phyloP scores from a whole-genome alignment of 73 alveolate genomes.

The Diophrys appendiculata region DNA sequence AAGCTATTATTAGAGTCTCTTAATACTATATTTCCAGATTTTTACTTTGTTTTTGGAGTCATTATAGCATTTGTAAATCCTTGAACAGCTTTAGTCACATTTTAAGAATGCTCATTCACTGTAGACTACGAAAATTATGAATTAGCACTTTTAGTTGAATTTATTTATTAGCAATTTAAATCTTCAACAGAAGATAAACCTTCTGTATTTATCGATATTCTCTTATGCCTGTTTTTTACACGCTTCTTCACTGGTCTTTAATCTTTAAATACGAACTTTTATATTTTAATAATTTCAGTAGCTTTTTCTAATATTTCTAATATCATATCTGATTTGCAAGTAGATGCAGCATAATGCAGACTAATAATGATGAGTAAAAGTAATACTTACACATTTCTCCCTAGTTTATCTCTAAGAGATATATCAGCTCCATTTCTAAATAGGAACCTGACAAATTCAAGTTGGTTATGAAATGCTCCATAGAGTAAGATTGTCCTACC shows the following conservation, averaged over 20 bases:
- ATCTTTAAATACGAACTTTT: not conserved
- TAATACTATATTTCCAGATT: not conserved
- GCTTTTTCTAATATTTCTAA: not conserved
- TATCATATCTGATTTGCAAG: not conserved
- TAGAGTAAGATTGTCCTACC: not conserved
- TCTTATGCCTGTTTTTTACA: too few relatives aligned
- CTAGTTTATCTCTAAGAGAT: not conserved
- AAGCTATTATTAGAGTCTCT: not conserved
- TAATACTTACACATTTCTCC: not conserved
- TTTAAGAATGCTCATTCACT: not conserved
- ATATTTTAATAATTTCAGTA: not conserved
- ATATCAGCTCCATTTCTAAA: not conserved
- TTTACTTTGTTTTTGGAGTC: not conserved
- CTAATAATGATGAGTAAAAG: too few relatives aligned
- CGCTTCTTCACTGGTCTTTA: too few relatives aligned
- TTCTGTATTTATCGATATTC: too few relatives aligned
- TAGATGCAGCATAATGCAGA: not conserved
- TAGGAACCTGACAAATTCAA: not conserved
- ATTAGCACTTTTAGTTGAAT: not conserved
- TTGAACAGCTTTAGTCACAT: too few relatives aligned
- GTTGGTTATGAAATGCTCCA: not conserved
- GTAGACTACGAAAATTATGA: not conserved
- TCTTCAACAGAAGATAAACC: not conserved
- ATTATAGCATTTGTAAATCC: too few relatives aligned
- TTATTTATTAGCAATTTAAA: too few relatives aligned